phyloP scores from a whole-genome alignment of 2,329 filamentous ascomycete species.

The Ophiostoma montium region DNA sequence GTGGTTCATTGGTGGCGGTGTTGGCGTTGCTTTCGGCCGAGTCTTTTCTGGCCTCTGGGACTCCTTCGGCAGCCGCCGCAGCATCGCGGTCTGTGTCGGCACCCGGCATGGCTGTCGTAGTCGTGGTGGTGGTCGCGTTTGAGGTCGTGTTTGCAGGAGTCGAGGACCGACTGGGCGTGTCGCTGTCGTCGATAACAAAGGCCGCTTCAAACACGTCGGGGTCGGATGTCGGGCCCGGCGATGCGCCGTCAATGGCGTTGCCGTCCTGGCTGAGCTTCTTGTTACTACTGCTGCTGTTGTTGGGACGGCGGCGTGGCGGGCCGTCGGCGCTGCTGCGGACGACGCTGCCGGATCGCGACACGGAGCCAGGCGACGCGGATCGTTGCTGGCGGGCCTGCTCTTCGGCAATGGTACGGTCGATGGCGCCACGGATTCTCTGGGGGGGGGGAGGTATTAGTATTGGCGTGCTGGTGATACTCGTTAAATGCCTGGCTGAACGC shows the following conservation, averaged over 20 bases:
- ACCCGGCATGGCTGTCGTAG: neutral
- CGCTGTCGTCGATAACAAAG: constrained; percentile 76
- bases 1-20: neutral
- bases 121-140: too few species aligned
- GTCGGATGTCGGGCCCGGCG: constrained; percentile 44
- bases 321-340: constrained; percentile 20
- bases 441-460: neutral
- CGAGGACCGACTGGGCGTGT: constrained; percentile 41
- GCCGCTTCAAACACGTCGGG: constrained; percentile 78
- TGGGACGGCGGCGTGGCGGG: constrained; percentile 25
- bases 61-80: neutral
- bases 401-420: constrained; percentile 78
- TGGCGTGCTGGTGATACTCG: too few species aligned
- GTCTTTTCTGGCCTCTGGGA: neutral
- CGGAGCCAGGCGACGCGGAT: constrained; percentile 31
- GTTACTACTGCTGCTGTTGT: too few species aligned
- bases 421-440: constrained; percentile 68
- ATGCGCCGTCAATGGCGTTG: constrained; percentile 20
- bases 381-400: constrained; percentile 69
- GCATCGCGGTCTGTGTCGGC: neutral
- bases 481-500: too few species aligned
- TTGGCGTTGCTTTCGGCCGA: neutral
- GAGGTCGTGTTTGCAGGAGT: constrained; percentile 7
- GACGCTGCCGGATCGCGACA: constrained; percentile 24
- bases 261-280: constrained; percentile 27